Evolutionary conservation across 129 eudicot species (phyloP).

Genomic region (Lonicera japonica): DNA sequence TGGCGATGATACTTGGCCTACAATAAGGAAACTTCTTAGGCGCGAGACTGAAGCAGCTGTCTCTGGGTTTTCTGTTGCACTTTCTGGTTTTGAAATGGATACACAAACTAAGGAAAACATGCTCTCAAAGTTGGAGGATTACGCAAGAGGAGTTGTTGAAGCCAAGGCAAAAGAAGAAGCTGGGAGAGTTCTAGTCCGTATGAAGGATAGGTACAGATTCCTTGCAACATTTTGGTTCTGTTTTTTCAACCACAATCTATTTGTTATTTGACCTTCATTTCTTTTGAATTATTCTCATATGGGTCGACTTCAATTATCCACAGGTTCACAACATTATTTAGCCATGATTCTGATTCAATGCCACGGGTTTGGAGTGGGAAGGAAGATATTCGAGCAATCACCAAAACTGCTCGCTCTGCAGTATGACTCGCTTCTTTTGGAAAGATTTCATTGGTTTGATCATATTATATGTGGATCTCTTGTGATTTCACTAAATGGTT

Average conservation of each 20-base stretch:
- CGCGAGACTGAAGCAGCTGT: conserved; percentile 71
- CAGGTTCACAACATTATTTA: conserved; percentile 85
- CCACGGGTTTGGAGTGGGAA: conserved; percentile 99
- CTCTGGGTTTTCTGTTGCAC: conserved; percentile 63
- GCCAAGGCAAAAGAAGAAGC: conserved; percentile 89
- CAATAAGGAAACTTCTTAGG: conserved; percentile 84
- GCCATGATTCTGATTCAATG: conserved; percentile 91
- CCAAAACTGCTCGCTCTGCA: conserved; percentile 87
- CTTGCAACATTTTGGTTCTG: background rate
- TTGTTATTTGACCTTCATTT: background rate
- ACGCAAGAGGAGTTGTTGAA: conserved; percentile 81
- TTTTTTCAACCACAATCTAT: too few species aligned
- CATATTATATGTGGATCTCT: background rate
- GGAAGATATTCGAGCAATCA: conserved; percentile 90
- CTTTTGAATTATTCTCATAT: background rate
- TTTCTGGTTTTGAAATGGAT: conserved; percentile 85
- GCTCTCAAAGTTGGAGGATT: conserved; percentile 58
- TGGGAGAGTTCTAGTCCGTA: conserved; percentile 75
- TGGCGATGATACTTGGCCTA: conserved; percentile 88
- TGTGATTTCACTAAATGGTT: background rate
- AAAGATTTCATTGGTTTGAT: background rate
- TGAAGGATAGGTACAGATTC: conserved; percentile 80
- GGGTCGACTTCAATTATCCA: background rate
- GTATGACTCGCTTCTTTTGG: conserved; percentile 33
- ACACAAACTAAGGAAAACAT: conserved; percentile 52